Evolutionary conservation across 257 asterid species (phyloP), one percentile per base, ranked within the genome.

Genomic region (Solanum piurae): DNA sequence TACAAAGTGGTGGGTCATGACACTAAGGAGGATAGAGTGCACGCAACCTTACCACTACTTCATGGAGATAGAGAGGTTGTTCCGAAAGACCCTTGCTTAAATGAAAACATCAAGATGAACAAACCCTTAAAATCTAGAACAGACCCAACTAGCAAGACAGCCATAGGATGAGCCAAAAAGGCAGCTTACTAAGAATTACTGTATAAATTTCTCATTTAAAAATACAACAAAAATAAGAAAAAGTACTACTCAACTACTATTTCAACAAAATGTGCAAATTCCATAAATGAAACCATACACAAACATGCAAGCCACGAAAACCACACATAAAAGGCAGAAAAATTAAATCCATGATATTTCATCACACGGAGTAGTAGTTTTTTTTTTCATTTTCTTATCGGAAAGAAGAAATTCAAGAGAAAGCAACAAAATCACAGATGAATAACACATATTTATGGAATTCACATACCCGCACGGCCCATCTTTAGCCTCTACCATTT

Each of bases 381-480:
- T 46, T 14, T 46, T 49, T 49, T 49, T 49, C 3, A 5, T 77
- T 29, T 5, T 84, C 7, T 29, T 11, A 76, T 3, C 2, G 1
- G 21, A 33, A 40, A 42, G 21, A 20, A 77, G 40, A 6, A 83
- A 14, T 73, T 33, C n/a, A 64, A 34, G n/a, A 14, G 23, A 14
- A 44, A 62, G 55, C 72, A 21, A 46, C 33, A 34, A 49, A 64
- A 25, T 33, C 44, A 20, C 58, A 34, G 66, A 14, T 72, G 21
- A 11, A 73, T 49, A 16, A 25, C 49, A 79, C 27, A 55, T 42
- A 83, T 27, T 80, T 82, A 83, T n/a, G 21, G 38, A 79, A 42
- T 79, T 73, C 36, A 91, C 92, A n/a, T 93, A 94, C 98, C 98
- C 98, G 72, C 89, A 89, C 86, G 98, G 98, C 82, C 98, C 98